Base-by-base conservation (phyloP, 1,139 yeast species). In the Pichia sp. region DNA sequence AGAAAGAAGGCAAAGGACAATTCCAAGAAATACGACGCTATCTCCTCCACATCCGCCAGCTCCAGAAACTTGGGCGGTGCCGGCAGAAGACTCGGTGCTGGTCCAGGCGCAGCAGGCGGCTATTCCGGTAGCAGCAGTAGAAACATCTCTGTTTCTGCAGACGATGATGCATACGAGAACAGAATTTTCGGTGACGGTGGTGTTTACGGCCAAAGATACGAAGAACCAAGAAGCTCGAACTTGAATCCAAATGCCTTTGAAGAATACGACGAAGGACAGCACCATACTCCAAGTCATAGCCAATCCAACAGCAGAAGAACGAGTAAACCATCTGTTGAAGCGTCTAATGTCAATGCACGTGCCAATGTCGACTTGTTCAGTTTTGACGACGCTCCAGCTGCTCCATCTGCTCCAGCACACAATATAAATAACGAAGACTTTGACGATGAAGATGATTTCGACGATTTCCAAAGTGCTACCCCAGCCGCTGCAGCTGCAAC, bases 1-100 rank as follows among this genome's bases (percentile, higher is more conserved):
- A 79, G 99, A 53, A 89, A 88, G 66, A 86, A 85, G 72, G 90
- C 96, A 14, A 81, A 94, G 65, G 86, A 84, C 38, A 87, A 88
- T 56, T 77, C 89, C 39, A 81, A 85, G 68, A 91, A 89, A 67
- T 87, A 83, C 38, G 60, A 55, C 24, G 58, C 54, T 4, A 50
- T 57, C 18, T 53, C 58, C 15, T 54, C 58, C 2, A 41, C 47
- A 3, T 43, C 54, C 12, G 44, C 34, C 4, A 43, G 52, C 62
- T 83, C 83, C 38, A 91, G 90, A 46, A 83, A 82, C 30, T 50
- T 61, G 4, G n/a, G n/a, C n/a, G 27, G 27, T 24, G 10, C 10
- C 7, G 27, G 27, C 10, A 24, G 27, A 24, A 24, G 27, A 24
- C 27, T 10, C 10, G 27, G 27, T 24, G 27, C 27, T 24, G 21